Percentiles rank a stretch among this genome's conserved stretches.
phyloP scores from a whole-genome alignment of 176 grass and related monocot genomes.

The Tillandsia leiboldiana region DNA sequence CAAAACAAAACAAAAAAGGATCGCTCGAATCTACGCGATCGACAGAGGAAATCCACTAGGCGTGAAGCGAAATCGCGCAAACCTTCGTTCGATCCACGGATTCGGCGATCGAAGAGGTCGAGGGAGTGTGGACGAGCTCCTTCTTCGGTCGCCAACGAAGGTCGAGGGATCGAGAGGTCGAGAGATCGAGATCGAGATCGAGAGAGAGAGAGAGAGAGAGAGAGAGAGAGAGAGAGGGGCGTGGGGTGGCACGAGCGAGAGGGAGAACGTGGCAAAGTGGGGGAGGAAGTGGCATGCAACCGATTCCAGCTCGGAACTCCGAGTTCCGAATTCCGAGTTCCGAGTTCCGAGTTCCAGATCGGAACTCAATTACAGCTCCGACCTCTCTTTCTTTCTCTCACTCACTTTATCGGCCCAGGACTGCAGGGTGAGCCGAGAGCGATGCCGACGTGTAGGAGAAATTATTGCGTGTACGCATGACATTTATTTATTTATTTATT shows the following conservation, averaged over 20 bases:
- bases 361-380: too few species aligned
- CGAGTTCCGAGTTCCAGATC: too few species aligned
- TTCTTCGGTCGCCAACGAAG: background rate
- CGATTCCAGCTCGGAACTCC: background rate
- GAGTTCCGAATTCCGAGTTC: too few species aligned
- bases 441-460: too few species aligned
- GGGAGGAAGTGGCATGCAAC: conserved; percentile 4
- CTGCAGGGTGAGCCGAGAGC: too few species aligned
- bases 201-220: background rate
- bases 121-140: background rate
- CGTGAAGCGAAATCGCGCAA: background rate
- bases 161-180: background rate
- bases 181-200: too few species aligned
- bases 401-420: too few species aligned
- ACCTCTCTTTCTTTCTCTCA: too few species aligned
- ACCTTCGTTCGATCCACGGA: background rate
- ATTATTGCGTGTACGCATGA: too few species aligned
- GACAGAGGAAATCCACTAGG: background rate
- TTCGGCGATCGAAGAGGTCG: conserved; percentile 1
- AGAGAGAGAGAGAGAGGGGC: background rate
- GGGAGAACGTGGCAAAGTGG: conserved; percentile 24
- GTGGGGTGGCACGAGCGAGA: conserved; percentile 23
- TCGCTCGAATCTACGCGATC: background rate
- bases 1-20: background rate
- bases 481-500: too few species aligned